These are phyloP conservation scores for Capronia coronata DNA, from an alignment of 2,329 filamentous ascomycete species.

Conservation along the genomic window DNA sequence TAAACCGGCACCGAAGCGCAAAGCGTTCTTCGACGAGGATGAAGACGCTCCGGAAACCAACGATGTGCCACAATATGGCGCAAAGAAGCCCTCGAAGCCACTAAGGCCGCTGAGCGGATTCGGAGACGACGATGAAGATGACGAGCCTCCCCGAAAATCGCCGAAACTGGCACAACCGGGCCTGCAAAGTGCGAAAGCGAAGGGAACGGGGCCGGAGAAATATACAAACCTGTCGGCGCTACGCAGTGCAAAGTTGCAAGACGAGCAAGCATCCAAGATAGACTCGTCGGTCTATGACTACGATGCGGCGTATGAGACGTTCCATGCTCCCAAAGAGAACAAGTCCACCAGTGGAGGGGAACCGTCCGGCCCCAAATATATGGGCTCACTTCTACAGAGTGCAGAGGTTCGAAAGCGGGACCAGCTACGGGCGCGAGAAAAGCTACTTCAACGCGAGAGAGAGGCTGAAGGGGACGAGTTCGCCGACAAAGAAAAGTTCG, in stretches of 20 bases:
- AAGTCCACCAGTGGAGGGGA: constrained; percentile 16
- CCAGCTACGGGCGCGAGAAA: constrained; percentile 55
- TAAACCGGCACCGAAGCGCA: constrained; percentile 42
- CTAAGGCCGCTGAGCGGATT: constrained; percentile 14
- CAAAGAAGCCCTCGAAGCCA: constrained; percentile 29
- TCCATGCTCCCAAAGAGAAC: constrained; percentile 35
- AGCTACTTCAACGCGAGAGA: constrained; percentile 53
- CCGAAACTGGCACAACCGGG: constrained; percentile 27
- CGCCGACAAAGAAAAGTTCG: constrained; percentile 61
- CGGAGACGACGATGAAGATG: constrained; percentile 18
- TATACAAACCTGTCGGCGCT: constrained; percentile 44
- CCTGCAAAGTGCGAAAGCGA: constrained; percentile 16
- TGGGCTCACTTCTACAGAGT: constrained; percentile 53
- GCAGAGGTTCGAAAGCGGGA: constrained; percentile 59
- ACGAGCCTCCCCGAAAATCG: constrained; percentile 32
- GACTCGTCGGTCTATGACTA: constrained; percentile 47
- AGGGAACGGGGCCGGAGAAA: constrained; percentile 25
- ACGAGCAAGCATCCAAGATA: constrained; percentile 39
- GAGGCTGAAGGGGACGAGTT: constrained; percentile 62
- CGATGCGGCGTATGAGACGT: constrained; percentile 44
- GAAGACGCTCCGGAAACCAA: constrained; percentile 33
- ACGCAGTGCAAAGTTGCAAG: constrained; percentile 42
- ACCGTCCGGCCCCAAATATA: constrained; percentile 50
- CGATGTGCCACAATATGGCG: constrained; percentile 16
- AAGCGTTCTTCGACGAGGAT: constrained; percentile 41